Base-by-base conservation (phyloP, 1,284 basidiomycete genomes). In the Microbotryum silenes-acaulis region DNA sequence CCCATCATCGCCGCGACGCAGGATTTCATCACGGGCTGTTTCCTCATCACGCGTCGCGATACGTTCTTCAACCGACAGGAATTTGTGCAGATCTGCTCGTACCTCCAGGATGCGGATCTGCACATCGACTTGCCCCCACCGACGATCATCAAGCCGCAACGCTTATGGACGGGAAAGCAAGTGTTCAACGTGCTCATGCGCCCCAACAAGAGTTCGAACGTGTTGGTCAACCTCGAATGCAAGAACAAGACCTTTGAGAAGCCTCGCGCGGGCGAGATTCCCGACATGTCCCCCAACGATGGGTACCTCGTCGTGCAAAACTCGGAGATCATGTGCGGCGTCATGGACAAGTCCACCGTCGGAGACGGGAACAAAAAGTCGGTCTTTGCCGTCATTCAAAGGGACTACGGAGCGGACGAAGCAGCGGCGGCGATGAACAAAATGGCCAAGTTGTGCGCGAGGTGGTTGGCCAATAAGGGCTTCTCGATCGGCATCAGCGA, bases 301-400 rank as follows among this genome's bases (percentile, higher is more conserved):
- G 94, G 94, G 1, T 98, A 91, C 85, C 83, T 99, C 37, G 96
- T 98, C 61, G 87, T 99, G 59, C 85, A 93, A 66, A 99, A 98
- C 76, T 93, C 89, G 74, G 93, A 98, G 77, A 92, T 99, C 73
- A 97, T 98, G 91, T 97, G 94, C 73, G 96, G 96, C 55, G 89
- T 94, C 10, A 96, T 98, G 83, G 96, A 99, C 79, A 99, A 99
- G 79, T 90, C 90, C 23, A 97, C 92, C 0, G 89, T 98, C 6
- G 96, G 96, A 61, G 90, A 91, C 72, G 96, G 96, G 59, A 98
- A 98, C 82, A 98, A 98, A 81, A 97, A 97, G 75, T 97, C 91
- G 2, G 91, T 99, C 45, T 99, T 98, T 72, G 94, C 94, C 66
- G 91, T 97, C 56, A 97, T 99, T 71, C 83, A 97, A 77, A 83